These are phyloP conservation scores for Curvularia spicifera DNA, from an alignment of 2,329 filamentous ascomycete genomes.

Conservation along the genomic window DNA sequence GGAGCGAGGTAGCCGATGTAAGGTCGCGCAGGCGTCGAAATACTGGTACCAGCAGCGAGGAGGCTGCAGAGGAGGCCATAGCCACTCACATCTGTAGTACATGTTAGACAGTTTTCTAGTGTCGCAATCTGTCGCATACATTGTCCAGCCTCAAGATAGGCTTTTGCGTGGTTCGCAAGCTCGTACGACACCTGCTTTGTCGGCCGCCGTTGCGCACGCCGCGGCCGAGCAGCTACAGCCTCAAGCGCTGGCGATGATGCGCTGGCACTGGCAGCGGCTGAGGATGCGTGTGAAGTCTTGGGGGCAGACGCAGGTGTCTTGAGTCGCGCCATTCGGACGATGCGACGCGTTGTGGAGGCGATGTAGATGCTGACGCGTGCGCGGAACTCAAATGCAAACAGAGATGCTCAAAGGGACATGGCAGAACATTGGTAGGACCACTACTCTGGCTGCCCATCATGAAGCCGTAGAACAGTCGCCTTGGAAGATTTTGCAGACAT, in stretches of 20 bases:
- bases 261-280: neutral
- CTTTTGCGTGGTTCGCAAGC: slow-evolving; percentile 46
- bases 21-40: slow-evolving; percentile 42
- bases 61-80: slow-evolving; percentile 46
- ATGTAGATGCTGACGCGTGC: neutral
- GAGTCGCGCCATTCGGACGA: slow-evolving; percentile 10
- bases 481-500: neutral
- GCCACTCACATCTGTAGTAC: slow-evolving; percentile 38
- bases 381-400: neutral
- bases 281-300: neutral
- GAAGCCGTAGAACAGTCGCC: neutral
- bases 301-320: slow-evolving; percentile 5
- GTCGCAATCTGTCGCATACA: slow-evolving; percentile 25
- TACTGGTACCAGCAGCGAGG: slow-evolving; percentile 41
- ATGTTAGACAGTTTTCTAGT: slow-evolving; percentile 3
- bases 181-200: slow-evolving; percentile 44
- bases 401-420: neutral
- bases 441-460: neutral
- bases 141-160: slow-evolving; percentile 46
- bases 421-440: neutral
- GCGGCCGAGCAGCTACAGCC: slow-evolving; percentile 33
- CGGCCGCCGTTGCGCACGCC: slow-evolving; percentile 38
- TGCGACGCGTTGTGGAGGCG: neutral
- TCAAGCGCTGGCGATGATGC: slow-evolving; percentile 27
- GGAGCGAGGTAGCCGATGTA: slow-evolving; percentile 69